These are phyloP conservation scores for Salix caprea DNA, from an alignment of 345 rosid genomes.

Conservation along the genomic window DNA sequence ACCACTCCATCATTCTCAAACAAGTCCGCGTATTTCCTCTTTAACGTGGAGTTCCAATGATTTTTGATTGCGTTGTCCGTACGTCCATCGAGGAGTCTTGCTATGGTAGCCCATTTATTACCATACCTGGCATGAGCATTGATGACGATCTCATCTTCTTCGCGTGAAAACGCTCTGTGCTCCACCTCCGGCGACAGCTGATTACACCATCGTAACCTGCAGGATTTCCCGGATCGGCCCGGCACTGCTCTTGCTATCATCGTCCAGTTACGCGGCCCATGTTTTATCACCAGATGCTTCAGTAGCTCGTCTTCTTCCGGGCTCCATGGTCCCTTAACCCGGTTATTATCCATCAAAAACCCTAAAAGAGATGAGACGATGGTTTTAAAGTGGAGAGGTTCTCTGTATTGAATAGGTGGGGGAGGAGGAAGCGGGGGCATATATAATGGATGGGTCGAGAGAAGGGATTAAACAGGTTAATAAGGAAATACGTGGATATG, in stretches of 20 bases:
- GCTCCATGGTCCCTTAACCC: constrained; percentile 27
- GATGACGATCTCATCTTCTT: constrained; percentile 22
- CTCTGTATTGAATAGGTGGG: not conserved
- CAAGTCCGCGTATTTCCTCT: constrained; percentile 20
- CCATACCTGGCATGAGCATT: constrained; percentile 16
- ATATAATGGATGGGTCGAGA: constrained; percentile 16
- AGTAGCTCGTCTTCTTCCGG: constrained; percentile 17
- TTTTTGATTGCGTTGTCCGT: constrained; percentile 29
- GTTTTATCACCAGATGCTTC: constrained; percentile 8
- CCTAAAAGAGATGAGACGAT: not conserved
- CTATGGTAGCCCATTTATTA: constrained; percentile 29
- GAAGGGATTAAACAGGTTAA: constrained; percentile 31
- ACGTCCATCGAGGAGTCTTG: constrained; percentile 27
- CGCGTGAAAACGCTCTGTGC: constrained; percentile 18
- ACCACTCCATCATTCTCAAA: not conserved
- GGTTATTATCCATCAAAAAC: not conserved
- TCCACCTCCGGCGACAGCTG: constrained; percentile 30
- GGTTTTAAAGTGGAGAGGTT: not conserved
- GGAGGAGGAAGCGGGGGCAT: not conserved
- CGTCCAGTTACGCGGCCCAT: constrained; percentile 27
- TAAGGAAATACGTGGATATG: constrained; percentile 6
- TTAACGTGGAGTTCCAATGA: constrained; percentile 30
- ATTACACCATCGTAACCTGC: constrained; percentile 32
- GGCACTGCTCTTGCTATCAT: constrained; percentile 19
- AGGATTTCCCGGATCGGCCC: constrained; percentile 30